Evolutionary conservation across 208 protist genomes (phyloP).

Genomic region (Trypanosoma boissoni): DNA sequence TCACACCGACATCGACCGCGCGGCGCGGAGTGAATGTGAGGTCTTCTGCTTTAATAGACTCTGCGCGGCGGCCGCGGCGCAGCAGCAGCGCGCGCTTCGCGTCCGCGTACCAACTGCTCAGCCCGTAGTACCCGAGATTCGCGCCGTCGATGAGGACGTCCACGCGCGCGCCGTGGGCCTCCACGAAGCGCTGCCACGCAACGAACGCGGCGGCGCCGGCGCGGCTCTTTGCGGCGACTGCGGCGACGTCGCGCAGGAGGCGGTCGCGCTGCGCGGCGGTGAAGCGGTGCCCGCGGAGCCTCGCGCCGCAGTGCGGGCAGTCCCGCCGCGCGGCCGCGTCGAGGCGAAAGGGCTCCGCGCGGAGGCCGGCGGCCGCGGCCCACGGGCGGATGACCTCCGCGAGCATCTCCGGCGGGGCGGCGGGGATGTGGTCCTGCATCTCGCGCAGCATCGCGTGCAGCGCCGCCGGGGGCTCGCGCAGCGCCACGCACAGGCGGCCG

Average conservation of each 20-base stretch:
- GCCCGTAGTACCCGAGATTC: slow-evolving; percentile 54
- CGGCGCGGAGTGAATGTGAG: slow-evolving; percentile 30
- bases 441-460: slow-evolving; percentile 52
- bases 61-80: slow-evolving; percentile 33
- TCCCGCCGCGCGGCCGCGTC: background rate
- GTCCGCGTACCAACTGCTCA: slow-evolving; percentile 42
- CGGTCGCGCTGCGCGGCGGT: slow-evolving; percentile 33
- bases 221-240: slow-evolving; percentile 32
- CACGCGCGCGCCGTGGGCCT: slow-evolving; percentile 17
- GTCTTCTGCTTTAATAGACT: slow-evolving; percentile 30
- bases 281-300: slow-evolving; percentile 46
- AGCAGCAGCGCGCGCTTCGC: slow-evolving; percentile 24
- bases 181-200: slow-evolving; percentile 49
- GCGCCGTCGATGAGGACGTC: slow-evolving; percentile 23
- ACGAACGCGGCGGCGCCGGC: slow-evolving; percentile 51
- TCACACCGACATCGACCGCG: slow-evolving; percentile 23
- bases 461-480: slow-evolving; percentile 37
- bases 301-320: slow-evolving; percentile 22
- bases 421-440: slow-evolving; percentile 46
- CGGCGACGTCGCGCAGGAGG: slow-evolving; percentile 39
- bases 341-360: slow-evolving; percentile 5
- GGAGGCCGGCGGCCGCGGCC: slow-evolving; percentile 10
- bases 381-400: slow-evolving; percentile 50
- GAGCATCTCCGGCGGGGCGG: slow-evolving; percentile 34
- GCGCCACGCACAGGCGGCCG: slow-evolving; percentile 38